phyloP scores from a whole-genome alignment of 129 eudicot species.

The Lactuca saligna region DNA sequence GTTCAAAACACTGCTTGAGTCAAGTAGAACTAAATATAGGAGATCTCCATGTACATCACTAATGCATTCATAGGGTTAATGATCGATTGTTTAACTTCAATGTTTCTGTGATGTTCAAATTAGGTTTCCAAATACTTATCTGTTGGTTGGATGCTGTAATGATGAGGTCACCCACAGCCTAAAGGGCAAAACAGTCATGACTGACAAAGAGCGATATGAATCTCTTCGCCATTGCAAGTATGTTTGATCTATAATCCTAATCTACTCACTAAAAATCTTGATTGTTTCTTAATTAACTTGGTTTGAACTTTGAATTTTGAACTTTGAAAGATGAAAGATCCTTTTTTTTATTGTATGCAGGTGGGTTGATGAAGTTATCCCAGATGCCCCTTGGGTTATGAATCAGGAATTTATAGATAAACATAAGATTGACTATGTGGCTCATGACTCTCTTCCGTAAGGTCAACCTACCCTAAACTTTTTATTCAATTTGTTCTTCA shows the following conservation, averaged over 20 bases:
- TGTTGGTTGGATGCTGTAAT: slow-evolving; percentile 84
- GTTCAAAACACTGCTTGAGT: neutral
- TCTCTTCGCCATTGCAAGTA: slow-evolving; percentile 91
- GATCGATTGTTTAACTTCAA: neutral
- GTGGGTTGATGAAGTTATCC: slow-evolving; percentile 99
- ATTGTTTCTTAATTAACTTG: slow-evolving; percentile 2
- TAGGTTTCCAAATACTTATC: slow-evolving; percentile 75
- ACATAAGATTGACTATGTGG: slow-evolving; percentile 88
- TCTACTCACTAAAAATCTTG: neutral
- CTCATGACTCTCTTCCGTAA: slow-evolving; percentile 99
- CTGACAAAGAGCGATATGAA: slow-evolving; percentile 68
- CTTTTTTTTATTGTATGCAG: slow-evolving; percentile 37
- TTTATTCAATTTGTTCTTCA: slow-evolving; percentile 12
- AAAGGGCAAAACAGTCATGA: slow-evolving; percentile 92
- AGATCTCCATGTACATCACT: neutral
- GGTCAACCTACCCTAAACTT: slow-evolving; percentile 45
- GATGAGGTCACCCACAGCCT: slow-evolving; percentile 69
- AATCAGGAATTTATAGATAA: slow-evolving; percentile 84
- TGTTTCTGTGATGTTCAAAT: slow-evolving; percentile 1
- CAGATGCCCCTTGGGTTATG: slow-evolving; percentile 98
- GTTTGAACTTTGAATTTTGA: neutral
- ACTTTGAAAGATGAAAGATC: neutral
- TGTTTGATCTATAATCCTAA: slow-evolving; percentile 18
- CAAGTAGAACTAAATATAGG: neutral
- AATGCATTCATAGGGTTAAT: slow-evolving; percentile 2